phyloP scores from a whole-genome alignment of 2,329 filamentous ascomycete genomes.

The Fusarium tjaetaba region DNA sequence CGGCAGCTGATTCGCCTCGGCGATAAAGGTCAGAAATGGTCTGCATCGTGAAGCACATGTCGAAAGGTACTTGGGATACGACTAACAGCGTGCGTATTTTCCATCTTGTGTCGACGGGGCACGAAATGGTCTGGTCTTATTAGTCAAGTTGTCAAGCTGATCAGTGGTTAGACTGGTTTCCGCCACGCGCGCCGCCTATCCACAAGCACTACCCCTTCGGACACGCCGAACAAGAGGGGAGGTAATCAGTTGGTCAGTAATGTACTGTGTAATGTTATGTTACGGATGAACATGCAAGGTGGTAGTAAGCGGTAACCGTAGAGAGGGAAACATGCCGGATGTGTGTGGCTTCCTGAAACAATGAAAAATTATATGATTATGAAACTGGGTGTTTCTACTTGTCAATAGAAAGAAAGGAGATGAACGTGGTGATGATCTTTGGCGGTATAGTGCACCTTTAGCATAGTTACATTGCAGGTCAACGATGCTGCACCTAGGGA shows the following conservation, averaged over 20 bases:
- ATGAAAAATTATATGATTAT: neutral
- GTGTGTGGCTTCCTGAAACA: conserved; percentile 12
- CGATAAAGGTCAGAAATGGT: neutral
- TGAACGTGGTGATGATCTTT: conserved; percentile 9
- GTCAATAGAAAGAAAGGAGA: neutral
- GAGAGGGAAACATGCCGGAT: neutral
- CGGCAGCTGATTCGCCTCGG: neutral
- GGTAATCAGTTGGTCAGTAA: neutral
- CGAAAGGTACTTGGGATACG: conserved; percentile 2
- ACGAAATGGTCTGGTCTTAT: neutral
- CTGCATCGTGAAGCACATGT: conserved; percentile 14
- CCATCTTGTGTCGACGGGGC: neutral
- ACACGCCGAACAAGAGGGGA: conserved; percentile 26
- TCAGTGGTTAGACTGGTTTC: conserved; percentile 23
- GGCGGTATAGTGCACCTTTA: conserved; percentile 1
- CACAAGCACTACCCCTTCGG: conserved; percentile 36
- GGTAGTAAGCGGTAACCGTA: conserved; percentile 4
- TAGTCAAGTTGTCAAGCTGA: conserved; percentile 18
- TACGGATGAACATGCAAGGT: neutral
- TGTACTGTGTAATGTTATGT: neutral
- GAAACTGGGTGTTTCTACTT: neutral
- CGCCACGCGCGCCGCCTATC: conserved; percentile 31
- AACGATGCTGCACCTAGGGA: conserved; percentile 16
- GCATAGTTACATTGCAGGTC: conserved; percentile 8
- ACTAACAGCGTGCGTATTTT: neutral